Percentiles rank a stretch among this genome's conserved stretches.
These are phyloP conservation scores for Stevia rebaudiana DNA, from an alignment of 140 eudicot genomes.

Conservation along the genomic window DNA sequence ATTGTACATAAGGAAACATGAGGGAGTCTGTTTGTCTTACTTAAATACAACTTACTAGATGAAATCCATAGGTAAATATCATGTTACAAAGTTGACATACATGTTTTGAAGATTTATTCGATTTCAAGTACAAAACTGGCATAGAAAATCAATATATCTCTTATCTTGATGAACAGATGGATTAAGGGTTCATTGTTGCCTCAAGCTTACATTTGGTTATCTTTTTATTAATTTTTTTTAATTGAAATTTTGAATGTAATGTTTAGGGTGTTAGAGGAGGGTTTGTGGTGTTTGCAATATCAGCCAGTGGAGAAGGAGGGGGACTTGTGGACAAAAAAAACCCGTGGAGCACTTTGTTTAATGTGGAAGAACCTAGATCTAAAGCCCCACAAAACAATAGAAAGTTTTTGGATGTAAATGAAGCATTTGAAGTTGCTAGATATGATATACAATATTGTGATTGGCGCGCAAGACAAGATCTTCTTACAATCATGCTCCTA, in stretches of 20 bases:
- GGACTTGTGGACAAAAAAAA: conserved; percentile 64
- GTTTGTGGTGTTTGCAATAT: conserved; percentile 69
- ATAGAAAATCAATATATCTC: too few relatives aligned
- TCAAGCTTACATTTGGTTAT: background rate
- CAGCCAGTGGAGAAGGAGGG: conserved; percentile 58
- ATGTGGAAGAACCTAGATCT: conserved; percentile 80
- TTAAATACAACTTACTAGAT: too few relatives aligned
- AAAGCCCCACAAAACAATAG: conserved; percentile 60
- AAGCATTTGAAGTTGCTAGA: conserved; percentile 93
- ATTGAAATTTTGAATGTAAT: too few relatives aligned
- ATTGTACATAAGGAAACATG: too few relatives aligned
- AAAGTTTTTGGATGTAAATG: conserved; percentile 78
- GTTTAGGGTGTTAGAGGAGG: conserved; percentile 63
- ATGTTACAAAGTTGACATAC: too few relatives aligned
- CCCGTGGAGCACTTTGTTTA: conserved; percentile 63
- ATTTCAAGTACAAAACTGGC: too few relatives aligned
- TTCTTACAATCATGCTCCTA: conserved; percentile 86
- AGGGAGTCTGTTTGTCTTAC: too few relatives aligned
- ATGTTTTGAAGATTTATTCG: too few relatives aligned
- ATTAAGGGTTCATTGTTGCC: background rate
- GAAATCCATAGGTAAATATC: too few relatives aligned
- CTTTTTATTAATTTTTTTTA: conserved; percentile 9
- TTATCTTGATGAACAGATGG: too few relatives aligned
- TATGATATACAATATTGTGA: conserved; percentile 90
- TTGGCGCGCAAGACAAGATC: conserved; percentile 99